Percentiles rank a stretch among this genome's conserved stretches.
Evolutionary conservation across 2,329 filamentous ascomycete species (phyloP).

Genomic region (Penicillium psychrosexuale): DNA sequence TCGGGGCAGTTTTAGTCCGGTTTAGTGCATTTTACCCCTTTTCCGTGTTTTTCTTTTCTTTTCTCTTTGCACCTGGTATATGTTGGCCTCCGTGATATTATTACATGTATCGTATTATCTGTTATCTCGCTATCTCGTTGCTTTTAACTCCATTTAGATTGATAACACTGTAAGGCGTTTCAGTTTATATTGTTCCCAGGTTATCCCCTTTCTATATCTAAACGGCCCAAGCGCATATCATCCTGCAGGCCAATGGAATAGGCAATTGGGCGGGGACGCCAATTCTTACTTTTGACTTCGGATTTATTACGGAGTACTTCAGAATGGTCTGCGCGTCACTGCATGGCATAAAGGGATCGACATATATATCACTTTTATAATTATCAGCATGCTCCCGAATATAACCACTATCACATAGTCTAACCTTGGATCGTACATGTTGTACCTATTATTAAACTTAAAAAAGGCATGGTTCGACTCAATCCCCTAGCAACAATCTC

Average conservation of each 20-base stretch:
- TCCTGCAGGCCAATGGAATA: conserved; percentile 2
- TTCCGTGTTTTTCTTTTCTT: background rate
- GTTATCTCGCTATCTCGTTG: too few relatives aligned
- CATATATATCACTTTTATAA: background rate
- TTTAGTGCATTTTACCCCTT: background rate
- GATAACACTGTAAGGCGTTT: background rate
- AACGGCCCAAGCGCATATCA: conserved; percentile 7
- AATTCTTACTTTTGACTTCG: background rate
- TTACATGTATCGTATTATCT: background rate
- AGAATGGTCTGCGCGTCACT: conserved; percentile 2
- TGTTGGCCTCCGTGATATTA: background rate
- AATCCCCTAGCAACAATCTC: background rate
- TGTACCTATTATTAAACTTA: background rate
- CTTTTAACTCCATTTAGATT: background rate
- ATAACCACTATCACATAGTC: background rate
- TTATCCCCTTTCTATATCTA: background rate
- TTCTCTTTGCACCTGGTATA: background rate
- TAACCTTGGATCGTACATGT: background rate
- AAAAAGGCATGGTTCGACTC: background rate
- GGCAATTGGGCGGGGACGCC: background rate
- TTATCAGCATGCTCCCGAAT: background rate
- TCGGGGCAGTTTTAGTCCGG: background rate
- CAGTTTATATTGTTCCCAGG: background rate
- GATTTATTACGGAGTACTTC: background rate
- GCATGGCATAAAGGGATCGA: conserved; percentile 1